Evolutionary conservation across 2,329 filamentous ascomycete species (phyloP).

Genomic region (Calonectria fujianensis): DNA sequence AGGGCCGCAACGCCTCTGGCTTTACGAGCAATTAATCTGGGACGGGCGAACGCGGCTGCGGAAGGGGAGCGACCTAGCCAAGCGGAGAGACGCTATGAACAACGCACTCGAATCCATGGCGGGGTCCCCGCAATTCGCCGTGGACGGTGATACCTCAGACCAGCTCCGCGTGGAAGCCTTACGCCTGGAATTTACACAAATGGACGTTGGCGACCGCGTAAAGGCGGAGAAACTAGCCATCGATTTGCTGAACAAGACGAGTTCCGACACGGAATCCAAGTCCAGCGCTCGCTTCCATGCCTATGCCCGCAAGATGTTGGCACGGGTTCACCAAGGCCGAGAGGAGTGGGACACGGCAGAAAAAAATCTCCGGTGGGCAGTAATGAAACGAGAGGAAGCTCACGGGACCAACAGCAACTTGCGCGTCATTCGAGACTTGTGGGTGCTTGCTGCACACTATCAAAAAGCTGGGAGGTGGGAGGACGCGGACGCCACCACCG

Average conservation of each 20-base stretch:
- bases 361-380: slow-evolving; percentile 58
- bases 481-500: slow-evolving; percentile 54
- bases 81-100: slow-evolving; percentile 55
- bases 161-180: slow-evolving; percentile 59
- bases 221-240: slow-evolving; percentile 58
- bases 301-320: slow-evolving; percentile 63
- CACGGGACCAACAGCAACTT: slow-evolving; percentile 60
- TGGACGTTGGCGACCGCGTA: slow-evolving; percentile 59
- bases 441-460: slow-evolving; percentile 61
- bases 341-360: slow-evolving; percentile 59
- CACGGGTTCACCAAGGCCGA: slow-evolving; percentile 58
- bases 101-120: slow-evolving; percentile 56
- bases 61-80: slow-evolving; percentile 57
- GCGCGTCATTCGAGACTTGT: slow-evolving; percentile 63
- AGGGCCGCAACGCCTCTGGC: slow-evolving; percentile 59
- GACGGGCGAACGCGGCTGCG: slow-evolving; percentile 61
- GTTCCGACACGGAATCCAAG: slow-evolving; percentile 47
- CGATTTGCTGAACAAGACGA: slow-evolving; percentile 55
- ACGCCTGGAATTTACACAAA: slow-evolving; percentile 62
- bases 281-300: slow-evolving; percentile 61
- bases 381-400: slow-evolving; percentile 60
- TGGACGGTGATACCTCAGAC: slow-evolving; percentile 48
- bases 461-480: slow-evolving; percentile 56
- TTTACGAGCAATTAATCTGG: slow-evolving; percentile 64
- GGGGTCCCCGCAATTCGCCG: slow-evolving; percentile 36